phyloP scores from a whole-genome alignment of 2,329 filamentous ascomycete species.

The Colletotrichum salicis region DNA sequence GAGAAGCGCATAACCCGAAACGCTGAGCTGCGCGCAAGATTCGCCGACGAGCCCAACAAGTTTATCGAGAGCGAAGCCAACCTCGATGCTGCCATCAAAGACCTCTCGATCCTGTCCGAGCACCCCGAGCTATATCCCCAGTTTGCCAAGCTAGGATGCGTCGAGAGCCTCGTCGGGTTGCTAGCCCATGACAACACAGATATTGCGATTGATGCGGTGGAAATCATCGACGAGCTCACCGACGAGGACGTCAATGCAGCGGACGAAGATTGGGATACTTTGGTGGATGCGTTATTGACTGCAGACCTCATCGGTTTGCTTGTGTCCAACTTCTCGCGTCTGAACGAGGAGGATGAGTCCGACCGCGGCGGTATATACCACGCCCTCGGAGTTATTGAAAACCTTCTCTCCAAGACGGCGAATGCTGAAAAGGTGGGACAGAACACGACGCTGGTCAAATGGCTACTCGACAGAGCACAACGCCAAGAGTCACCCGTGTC shows the following conservation, averaged over 20 bases:
- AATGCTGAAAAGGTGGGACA: slow-evolving; percentile 78
- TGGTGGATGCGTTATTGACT: slow-evolving; percentile 75
- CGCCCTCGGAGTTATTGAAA: slow-evolving; percentile 84
- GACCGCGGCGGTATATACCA: slow-evolving; percentile 91
- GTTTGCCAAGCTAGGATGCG: slow-evolving; percentile 79
- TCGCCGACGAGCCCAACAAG: slow-evolving; percentile 81
- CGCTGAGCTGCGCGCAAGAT: slow-evolving; percentile 86
- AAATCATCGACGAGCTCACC: slow-evolving; percentile 89
- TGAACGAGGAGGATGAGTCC: slow-evolving; percentile 77
- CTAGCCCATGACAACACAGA: slow-evolving; percentile 97
- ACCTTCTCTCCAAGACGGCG: slow-evolving; percentile 77
- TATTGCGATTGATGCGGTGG: slow-evolving; percentile 89
- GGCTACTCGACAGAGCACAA: slow-evolving; percentile 81
- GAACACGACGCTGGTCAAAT: slow-evolving; percentile 75
- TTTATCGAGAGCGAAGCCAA: slow-evolving; percentile 90
- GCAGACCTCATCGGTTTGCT: slow-evolving; percentile 80
- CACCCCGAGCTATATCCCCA: slow-evolving; percentile 85
- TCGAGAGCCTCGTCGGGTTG: slow-evolving; percentile 79
- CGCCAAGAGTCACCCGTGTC: slow-evolving; percentile 73
- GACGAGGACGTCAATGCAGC: slow-evolving; percentile 90
- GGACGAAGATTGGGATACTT: slow-evolving; percentile 80
- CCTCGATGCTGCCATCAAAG: slow-evolving; percentile 88
- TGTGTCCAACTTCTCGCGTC: slow-evolving; percentile 79
- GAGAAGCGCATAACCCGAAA: slow-evolving; percentile 94
- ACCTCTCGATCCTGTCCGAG: slow-evolving; percentile 85